phyloP scores from a whole-genome alignment of 2,329 filamentous ascomycete genomes.

The Fusarium burgessii region DNA sequence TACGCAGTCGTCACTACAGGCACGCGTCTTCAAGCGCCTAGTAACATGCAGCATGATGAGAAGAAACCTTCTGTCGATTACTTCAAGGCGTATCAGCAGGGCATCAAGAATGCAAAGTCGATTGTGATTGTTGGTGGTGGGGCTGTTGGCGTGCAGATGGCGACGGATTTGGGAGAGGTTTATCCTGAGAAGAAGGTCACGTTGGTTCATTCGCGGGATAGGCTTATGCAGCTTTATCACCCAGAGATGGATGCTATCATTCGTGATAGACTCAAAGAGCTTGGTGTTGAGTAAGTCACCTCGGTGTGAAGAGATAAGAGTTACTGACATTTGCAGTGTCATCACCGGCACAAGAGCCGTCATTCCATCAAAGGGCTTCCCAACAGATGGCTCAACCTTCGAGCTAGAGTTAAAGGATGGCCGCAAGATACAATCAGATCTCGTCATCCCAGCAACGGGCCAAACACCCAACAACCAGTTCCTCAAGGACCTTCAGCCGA shows the following conservation, averaged over 20 bases:
- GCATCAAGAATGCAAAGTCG: slow-evolving; percentile 30
- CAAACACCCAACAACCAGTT: slow-evolving; percentile 47
- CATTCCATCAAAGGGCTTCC: slow-evolving; percentile 38
- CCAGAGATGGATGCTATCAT: slow-evolving; percentile 43
- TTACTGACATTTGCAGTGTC: slow-evolving; percentile 3
- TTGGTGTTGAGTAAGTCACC: slow-evolving; percentile 37
- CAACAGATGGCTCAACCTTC: slow-evolving; percentile 30
- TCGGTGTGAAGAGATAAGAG: rapidly evolving
- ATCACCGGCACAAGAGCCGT: slow-evolving; percentile 41
- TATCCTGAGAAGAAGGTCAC: slow-evolving; percentile 44
- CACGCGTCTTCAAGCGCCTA: slow-evolving; percentile 40
- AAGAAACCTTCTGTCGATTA: slow-evolving; percentile 40
- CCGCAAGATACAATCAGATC: slow-evolving; percentile 34
- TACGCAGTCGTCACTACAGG: slow-evolving; percentile 42
- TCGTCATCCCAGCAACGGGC: slow-evolving; percentile 43
- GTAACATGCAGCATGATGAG: slow-evolving; percentile 42
- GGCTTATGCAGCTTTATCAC: slow-evolving; percentile 44
- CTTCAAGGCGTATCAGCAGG: slow-evolving; percentile 40
- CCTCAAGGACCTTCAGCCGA: slow-evolving; percentile 18
- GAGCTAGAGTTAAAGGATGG: slow-evolving; percentile 42
- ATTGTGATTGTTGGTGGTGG: slow-evolving; percentile 46
- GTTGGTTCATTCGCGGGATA: slow-evolving; percentile 41
- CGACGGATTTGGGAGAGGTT: slow-evolving; percentile 42
- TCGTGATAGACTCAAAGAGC: slow-evolving; percentile 32
- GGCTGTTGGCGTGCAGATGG: slow-evolving; percentile 45